phyloP scores from a whole-genome alignment of 495 filamentous ascomycete genomes.

The Lasiosphaeria miniovina region DNA sequence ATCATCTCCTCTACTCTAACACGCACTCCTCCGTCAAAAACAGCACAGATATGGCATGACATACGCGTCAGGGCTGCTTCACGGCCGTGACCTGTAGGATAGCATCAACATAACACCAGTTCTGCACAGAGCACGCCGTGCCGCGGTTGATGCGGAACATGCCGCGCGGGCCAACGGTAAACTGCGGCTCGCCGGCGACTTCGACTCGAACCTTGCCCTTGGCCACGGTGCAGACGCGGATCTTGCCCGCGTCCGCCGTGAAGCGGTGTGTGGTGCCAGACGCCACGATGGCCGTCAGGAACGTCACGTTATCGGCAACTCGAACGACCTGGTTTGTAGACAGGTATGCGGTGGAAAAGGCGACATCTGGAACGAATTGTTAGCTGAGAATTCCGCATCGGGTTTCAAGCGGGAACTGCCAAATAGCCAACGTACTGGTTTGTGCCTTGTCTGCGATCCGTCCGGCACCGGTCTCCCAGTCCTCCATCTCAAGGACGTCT shows the following conservation, averaged over 20 bases:
- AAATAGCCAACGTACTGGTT: constrained; percentile 2
- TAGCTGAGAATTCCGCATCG: neutral
- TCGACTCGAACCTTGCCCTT: constrained; percentile 29
- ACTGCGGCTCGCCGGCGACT: constrained; percentile 23
- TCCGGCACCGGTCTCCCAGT: constrained; percentile 14
- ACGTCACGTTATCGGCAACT: constrained; percentile 20
- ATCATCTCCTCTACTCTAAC: too few species aligned
- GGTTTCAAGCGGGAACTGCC: neutral
- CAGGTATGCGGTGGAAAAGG: constrained; percentile 28
- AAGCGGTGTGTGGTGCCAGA: constrained; percentile 25
- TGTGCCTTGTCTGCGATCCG: neutral
- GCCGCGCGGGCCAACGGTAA: constrained; percentile 27
- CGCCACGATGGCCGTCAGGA: constrained; percentile 24
- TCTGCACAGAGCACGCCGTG: constrained; percentile 20
- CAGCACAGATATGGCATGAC: too few species aligned
- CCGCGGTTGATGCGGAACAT: constrained; percentile 26
- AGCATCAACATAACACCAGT: constrained; percentile 29
- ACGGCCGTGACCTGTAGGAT: constrained; percentile 19
- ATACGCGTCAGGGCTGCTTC: neutral
- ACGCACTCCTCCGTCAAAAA: too few species aligned
- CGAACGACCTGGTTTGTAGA: constrained; percentile 22
- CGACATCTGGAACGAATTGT: constrained; percentile 21
- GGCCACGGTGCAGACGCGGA: constrained; percentile 27
- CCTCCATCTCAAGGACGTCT: constrained; percentile 14
- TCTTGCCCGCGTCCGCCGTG: constrained; percentile 5